Base-by-base conservation (phyloP, 345 rosid species). In the Melastoma malabathricum region DNA sequence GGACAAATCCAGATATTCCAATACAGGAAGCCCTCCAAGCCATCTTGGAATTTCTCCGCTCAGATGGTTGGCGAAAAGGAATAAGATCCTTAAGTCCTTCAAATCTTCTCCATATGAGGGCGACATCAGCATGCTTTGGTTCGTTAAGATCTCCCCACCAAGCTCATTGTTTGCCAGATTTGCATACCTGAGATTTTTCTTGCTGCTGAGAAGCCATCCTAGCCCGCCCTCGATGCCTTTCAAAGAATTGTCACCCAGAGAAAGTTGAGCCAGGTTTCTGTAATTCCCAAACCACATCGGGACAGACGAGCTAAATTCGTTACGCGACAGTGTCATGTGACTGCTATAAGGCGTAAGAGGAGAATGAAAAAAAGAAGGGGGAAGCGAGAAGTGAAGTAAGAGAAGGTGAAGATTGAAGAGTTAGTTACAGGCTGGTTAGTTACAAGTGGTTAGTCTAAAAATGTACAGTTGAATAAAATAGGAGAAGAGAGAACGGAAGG, bases 111-210 rank as follows among this genome's bases (percentile, higher is more conserved):
- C 18, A 34, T 38, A 5, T 0, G 0, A 4, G 41, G 17, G 17
- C 0, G 44, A 25, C 15, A 0, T 0, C 20, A 23, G 25, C 23
- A 43, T 16, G n/a, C 8, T 19, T 25, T 25, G 0, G 41, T 18
- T 14, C 20, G 16, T 10, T 10, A 3, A 43, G 4, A 18, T 34
- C 1, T 16, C 56, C 1, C 19, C 56, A 1, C 13, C 15, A 20
- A 52, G 46, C 43, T 2, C 0, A 0, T 52, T 52, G 8, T 0
- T 0, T 6, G 2, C 0, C 16, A 52, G 8, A 1, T 0, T 0
- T 19, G 41, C 23, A 0, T n/a, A 10, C 56, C 19, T 1, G 12
- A 39, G 56, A 15, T 27, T 9, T 0, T 10, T 1, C 0, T 17
- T 0, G 5, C 38, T 18, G 23, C 18, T 52, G 4, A 52, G n/a